Percentiles rank a stretch among this genome's conserved stretches.
These are phyloP conservation scores for Aspergillus pseudoterreus DNA, from an alignment of 2,329 filamentous ascomycete genomes.

Conservation along the genomic window DNA sequence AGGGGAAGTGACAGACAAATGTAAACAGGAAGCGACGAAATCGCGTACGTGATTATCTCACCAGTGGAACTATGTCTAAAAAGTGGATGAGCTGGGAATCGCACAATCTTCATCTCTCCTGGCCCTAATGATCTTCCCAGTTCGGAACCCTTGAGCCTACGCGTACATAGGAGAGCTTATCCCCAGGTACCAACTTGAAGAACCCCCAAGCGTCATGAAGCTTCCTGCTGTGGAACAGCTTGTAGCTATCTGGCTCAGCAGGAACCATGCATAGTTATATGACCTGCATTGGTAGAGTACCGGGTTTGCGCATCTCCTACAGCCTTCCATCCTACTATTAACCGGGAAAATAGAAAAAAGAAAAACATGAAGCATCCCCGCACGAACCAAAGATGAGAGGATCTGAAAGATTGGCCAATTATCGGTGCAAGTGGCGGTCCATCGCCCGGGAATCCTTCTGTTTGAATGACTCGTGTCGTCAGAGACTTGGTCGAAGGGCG, in stretches of 20 bases:
- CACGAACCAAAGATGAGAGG: conserved; percentile 12
- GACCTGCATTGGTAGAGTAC: too few species aligned
- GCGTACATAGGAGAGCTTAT: too few species aligned
- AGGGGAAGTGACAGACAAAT: not conserved
- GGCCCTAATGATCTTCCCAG: not conserved
- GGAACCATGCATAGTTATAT: too few species aligned
- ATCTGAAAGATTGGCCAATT: conserved; percentile 8
- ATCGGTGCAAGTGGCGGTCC: conserved; percentile 8
- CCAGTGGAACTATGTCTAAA: not conserved
- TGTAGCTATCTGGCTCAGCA: too few species aligned
- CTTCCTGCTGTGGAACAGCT: too few species aligned
- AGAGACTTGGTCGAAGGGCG: conserved; percentile 6
- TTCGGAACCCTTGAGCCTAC: not conserved
- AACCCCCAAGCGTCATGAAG: too few species aligned
- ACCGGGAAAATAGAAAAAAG: not conserved
- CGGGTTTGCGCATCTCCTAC: not conserved
- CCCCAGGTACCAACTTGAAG: too few species aligned
- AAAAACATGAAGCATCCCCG: conserved; percentile 8
- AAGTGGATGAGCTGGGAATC: not conserved
- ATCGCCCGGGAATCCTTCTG: conserved; percentile 6
- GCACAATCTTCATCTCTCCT: not conserved
- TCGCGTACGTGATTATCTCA: not conserved
- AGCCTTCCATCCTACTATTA: not conserved
- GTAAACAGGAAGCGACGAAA: not conserved
- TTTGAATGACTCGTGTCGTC: conserved; percentile 21